Evolutionary conservation across 2,329 filamentous ascomycete species (phyloP).

Genomic region (Neonectria sp.): DNA sequence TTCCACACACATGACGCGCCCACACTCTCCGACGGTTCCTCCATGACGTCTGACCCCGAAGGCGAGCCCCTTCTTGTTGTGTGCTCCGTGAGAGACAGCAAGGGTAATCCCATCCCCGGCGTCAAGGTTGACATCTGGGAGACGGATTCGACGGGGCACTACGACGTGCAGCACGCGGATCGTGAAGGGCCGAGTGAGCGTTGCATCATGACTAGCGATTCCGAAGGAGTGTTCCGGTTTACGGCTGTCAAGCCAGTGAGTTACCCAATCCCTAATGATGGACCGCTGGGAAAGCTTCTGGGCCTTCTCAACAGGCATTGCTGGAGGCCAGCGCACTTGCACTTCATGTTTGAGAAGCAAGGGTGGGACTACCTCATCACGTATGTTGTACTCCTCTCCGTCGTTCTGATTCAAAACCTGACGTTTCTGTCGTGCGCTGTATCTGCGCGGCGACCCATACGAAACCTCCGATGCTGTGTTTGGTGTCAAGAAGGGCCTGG

Average conservation of each 20-base stretch:
- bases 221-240: slow-evolving; percentile 75
- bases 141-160: slow-evolving; percentile 81
- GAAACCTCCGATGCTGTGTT: slow-evolving; percentile 90
- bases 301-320: slow-evolving; percentile 76
- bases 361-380: slow-evolving; percentile 24
- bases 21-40: slow-evolving; percentile 63
- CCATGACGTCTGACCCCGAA: slow-evolving; percentile 74
- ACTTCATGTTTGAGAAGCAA: slow-evolving; percentile 83
- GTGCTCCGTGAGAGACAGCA: slow-evolving; percentile 75
- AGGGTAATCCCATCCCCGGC: slow-evolving; percentile 70
- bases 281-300: slow-evolving; percentile 83
- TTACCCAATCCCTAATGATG: slow-evolving; percentile 88
- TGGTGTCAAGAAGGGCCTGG: slow-evolving; percentile 84
- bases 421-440: slow-evolving; percentile 74
- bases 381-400: slow-evolving; percentile 1
- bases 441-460: slow-evolving; percentile 83
- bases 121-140: slow-evolving; percentile 86
- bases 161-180: slow-evolving; percentile 80
- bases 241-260: slow-evolving; percentile 86
- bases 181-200: slow-evolving; percentile 58
- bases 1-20: slow-evolving; percentile 83
- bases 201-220: slow-evolving; percentile 46
- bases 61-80: slow-evolving; percentile 77
- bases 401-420: not conserved
- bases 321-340: slow-evolving; percentile 84